Evolutionary conservation across 2,329 filamentous ascomycete species (phyloP).

Genomic region (Kalaharituber pfeilii): DNA sequence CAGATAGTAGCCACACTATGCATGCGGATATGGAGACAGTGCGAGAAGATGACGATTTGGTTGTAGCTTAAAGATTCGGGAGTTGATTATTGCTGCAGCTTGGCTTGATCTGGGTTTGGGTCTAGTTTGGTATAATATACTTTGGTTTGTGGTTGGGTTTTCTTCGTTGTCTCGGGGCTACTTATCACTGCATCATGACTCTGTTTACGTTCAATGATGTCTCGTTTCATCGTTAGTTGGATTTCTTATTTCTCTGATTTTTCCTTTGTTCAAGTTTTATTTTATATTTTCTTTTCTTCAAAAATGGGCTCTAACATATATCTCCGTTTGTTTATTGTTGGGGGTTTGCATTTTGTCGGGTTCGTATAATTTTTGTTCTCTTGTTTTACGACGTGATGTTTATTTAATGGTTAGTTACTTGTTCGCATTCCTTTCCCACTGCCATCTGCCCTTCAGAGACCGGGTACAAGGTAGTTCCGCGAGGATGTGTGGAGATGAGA

Average conservation of each 20-base stretch:
- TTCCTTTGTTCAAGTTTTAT: neutral
- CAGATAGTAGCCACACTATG: neutral
- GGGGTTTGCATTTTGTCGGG: too few relatives aligned
- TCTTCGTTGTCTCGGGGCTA: neutral
- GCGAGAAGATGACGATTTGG: neutral
- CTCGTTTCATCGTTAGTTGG: slow-evolving; percentile 5
- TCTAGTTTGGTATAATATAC: neutral
- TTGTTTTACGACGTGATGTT: too few relatives aligned
- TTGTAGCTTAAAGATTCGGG: neutral
- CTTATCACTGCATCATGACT: neutral
- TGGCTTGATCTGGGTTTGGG: neutral
- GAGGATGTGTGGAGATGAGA: too few relatives aligned
- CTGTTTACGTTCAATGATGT: slow-evolving; percentile 1
- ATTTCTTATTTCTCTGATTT: slow-evolving; percentile 2
- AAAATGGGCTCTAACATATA: too few relatives aligned
- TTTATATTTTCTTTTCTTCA: too few relatives aligned
- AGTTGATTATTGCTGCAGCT: neutral
- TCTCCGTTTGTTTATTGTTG: too few relatives aligned
- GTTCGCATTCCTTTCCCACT: too few relatives aligned
- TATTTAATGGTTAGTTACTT: too few relatives aligned
- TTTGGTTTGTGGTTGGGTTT: neutral
- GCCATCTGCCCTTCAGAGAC: too few relatives aligned
- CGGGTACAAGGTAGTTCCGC: too few relatives aligned
- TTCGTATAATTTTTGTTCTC: too few relatives aligned
- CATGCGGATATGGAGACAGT: neutral